phyloP scores from a whole-genome alignment of 805 yeast species.

The Phaffomyces thermotolerans region DNA sequence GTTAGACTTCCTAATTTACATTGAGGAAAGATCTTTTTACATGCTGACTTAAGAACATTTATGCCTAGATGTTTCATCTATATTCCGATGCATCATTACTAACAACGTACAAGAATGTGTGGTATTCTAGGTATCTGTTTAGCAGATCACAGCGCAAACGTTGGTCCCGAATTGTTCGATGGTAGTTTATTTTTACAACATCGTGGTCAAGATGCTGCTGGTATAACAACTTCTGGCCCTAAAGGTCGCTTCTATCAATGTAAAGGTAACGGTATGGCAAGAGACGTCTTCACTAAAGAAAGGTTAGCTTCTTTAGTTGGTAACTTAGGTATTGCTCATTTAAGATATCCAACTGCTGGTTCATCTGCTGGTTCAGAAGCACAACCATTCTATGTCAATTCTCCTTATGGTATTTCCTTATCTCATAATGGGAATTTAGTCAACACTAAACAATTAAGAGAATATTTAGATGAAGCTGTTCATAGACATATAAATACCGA shows the following conservation, averaged over 20 bases:
- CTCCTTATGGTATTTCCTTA: slow-evolving; percentile 89
- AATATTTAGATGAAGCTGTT: slow-evolving; percentile 83
- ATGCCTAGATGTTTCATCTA: background rate
- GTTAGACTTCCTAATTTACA: slow-evolving; percentile 26
- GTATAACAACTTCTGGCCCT: slow-evolving; percentile 91
- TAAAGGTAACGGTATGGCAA: slow-evolving; percentile 98
- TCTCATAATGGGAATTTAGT: slow-evolving; percentile 95
- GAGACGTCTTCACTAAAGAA: slow-evolving; percentile 86
- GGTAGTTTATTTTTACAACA: slow-evolving; percentile 92
- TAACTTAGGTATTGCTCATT: slow-evolving; percentile 90
- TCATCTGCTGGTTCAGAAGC: slow-evolving; percentile 94
- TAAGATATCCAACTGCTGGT: slow-evolving; percentile 97
- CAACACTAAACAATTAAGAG: slow-evolving; percentile 68
- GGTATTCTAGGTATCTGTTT: slow-evolving; percentile 87
- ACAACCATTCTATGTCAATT: slow-evolving; percentile 95
- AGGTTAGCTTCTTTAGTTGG: slow-evolving; percentile 80
- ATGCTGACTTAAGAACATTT: slow-evolving; percentile 10
- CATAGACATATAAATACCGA: slow-evolving; percentile 98
- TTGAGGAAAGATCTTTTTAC: slow-evolving; percentile 21
- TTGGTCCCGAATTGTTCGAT: slow-evolving; percentile 86
- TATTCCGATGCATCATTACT: background rate
- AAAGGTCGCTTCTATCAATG: slow-evolving; percentile 94
- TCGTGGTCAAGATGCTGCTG: slow-evolving; percentile 99
- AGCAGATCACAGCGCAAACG: slow-evolving; percentile 64
- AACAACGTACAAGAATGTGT: slow-evolving; percentile 53